Base-by-base conservation (phyloP, 495 filamentous ascomycete species). In the Beverwykella pulmonaria region DNA sequence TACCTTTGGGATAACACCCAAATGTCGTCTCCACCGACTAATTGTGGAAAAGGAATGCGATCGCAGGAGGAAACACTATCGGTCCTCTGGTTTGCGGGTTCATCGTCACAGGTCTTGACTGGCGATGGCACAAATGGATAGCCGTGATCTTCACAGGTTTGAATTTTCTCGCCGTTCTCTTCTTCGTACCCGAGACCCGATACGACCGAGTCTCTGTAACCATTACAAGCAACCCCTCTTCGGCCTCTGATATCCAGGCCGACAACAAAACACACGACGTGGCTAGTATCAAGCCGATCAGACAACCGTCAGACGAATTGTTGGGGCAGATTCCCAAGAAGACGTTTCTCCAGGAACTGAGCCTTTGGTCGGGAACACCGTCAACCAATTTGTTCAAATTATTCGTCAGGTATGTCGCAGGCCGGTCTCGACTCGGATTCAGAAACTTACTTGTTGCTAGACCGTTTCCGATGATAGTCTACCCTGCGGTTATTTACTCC, bases 111-210 rank as follows among this genome's bases (percentile, higher is more conserved):
- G 49, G 63, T 52, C 58, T 73, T 0, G 65, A 63, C 19, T 76
- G 75, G 75, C 55, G 75, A 0, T 75, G 71, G 69, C 73, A 76
- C 44, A 76, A 75, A 53, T 73, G 75, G 67, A 72, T 76, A 7
- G 69, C 73, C 0, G 74, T 75, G 15, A 74, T 72, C 27, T 69
- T 69, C 34, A 69, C 66, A 14, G 25, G 46, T 41, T 23, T 23
- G 26, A 76, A 76, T 56, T 76, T 72, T 50, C 7, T 74, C 32
- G 69, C 69, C 19, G 73, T 76, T 12, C 72, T 26, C 56, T 76
- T n/a, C 39, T 76, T 74, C 71, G 59, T 63, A 14, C 74, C 74
- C 6, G 73, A 76, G 55, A 76, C 74, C 6, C 68, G 73, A 10
- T 76, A 75, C 44, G 56, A 73, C 46, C 61, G 74, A 5, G 53